A percentile compares a stretch with the other conserved stretches of the same genome.
phyloP scores from a whole-genome alignment of 805 yeast genomes.

The Saccharomycopsis lassenensis region DNA sequence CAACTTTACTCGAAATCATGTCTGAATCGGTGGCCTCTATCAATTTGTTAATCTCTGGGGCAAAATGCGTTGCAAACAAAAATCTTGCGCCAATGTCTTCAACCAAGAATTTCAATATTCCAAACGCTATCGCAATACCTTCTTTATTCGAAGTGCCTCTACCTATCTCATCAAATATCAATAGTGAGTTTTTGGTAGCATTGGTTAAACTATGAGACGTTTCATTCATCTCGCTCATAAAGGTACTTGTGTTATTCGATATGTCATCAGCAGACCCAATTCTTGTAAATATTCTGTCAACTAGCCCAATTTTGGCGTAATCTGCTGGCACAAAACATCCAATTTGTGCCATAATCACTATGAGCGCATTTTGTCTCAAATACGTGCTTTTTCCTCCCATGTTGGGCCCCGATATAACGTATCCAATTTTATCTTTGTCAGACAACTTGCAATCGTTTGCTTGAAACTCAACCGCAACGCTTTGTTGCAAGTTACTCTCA shows the following conservation, averaged over 20 bases:
- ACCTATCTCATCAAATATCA: conserved; percentile 81
- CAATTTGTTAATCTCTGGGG: conserved; percentile 37
- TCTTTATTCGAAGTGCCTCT: conserved; percentile 81
- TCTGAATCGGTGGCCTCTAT: conserved; percentile 22
- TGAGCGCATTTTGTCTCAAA: conserved; percentile 60
- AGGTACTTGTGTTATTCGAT: conserved; percentile 70
- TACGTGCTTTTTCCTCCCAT: conserved; percentile 82
- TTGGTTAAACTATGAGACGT: conserved; percentile 57
- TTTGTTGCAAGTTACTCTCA: conserved; percentile 50
- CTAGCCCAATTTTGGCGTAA: conserved; percentile 53
- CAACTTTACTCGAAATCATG: conserved; percentile 8
- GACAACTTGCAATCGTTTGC: conserved; percentile 24
- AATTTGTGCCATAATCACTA: conserved; percentile 59
- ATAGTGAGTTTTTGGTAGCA: conserved; percentile 58
- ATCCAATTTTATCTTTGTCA: conserved; percentile 24
- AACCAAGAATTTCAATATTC: conserved; percentile 49
- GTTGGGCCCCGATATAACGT: conserved; percentile 82
- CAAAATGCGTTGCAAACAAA: conserved; percentile 87
- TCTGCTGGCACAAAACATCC: conserved; percentile 67
- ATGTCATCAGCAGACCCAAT: conserved; percentile 82
- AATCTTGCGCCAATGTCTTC: conserved; percentile 52
- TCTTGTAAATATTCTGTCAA: conserved; percentile 70
- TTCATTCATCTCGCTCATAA: conserved; percentile 89
- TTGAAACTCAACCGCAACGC: conserved; percentile 29
- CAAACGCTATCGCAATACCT: conserved; percentile 79